phyloP scores from a whole-genome alignment of 2,329 filamentous ascomycete genomes.

The Exophiala bonariae region DNA sequence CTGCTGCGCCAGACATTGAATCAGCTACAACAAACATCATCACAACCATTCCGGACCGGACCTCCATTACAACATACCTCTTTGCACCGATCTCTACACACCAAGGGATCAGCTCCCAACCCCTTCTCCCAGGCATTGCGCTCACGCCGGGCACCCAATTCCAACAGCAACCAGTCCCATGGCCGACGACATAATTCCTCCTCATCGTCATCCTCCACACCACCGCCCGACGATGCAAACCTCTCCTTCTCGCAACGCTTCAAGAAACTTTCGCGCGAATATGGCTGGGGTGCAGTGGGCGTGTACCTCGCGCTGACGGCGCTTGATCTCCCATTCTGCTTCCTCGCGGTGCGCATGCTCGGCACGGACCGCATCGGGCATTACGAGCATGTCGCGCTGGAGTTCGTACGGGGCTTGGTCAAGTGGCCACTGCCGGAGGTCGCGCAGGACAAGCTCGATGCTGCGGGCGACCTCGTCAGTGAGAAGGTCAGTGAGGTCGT shows the following conservation, averaged over 20 bases:
- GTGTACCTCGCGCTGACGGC: conserved; percentile 83
- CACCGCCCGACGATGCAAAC: conserved; percentile 30
- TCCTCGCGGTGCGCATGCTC: conserved; percentile 77
- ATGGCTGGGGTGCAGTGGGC: conserved; percentile 91
- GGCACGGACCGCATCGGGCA: conserved; percentile 82
- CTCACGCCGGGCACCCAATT: conserved; percentile 19
- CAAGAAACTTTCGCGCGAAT: conserved; percentile 84
- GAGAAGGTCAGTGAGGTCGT: conserved; percentile 30
- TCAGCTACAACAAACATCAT: conserved; percentile 12
- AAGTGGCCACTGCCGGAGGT: conserved; percentile 26
- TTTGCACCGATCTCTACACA: conserved; percentile 12
- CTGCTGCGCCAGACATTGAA: conserved; percentile 8
- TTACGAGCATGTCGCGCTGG: conserved; percentile 46
- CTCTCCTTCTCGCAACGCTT: conserved; percentile 68
- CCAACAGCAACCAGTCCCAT: conserved; percentile 21
- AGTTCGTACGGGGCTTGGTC: conserved; percentile 36
- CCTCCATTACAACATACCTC: conserved; percentile 6
- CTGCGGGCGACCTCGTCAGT: conserved; percentile 15
- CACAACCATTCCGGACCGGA: conserved; percentile 23
- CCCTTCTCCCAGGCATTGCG: conserved; percentile 10
- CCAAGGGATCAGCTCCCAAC: conserved; percentile 3
- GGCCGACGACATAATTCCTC: conserved; percentile 19
- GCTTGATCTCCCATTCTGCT: conserved; percentile 93
- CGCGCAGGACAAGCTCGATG: conserved; percentile 13
- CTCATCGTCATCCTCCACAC: conserved; percentile 21